Evolutionary conservation across 805 yeast species (phyloP).

Genomic region (Metschnikowia anglica): DNA sequence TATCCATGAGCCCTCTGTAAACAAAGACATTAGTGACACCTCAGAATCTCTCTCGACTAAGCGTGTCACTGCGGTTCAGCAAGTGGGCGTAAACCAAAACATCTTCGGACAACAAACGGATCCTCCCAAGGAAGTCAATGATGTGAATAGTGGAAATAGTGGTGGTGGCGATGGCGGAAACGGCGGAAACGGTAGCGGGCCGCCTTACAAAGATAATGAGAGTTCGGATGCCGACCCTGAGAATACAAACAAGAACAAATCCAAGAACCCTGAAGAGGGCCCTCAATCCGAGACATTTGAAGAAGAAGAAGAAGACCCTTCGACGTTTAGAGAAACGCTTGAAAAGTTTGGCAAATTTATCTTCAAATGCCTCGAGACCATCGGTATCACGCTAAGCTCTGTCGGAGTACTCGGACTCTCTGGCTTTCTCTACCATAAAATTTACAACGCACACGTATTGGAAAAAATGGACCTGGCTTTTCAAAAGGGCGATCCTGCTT

Average conservation of each 20-base stretch:
- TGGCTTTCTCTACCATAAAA: constrained; percentile 66
- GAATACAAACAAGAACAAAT: constrained; percentile 4
- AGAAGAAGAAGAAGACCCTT: constrained; percentile 18
- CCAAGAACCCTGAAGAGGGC: constrained; percentile 16
- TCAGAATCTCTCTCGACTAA: background rate
- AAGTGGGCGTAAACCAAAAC: constrained; percentile 5
- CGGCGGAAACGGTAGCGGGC: constrained; percentile 2
- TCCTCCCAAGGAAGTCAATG: background rate
- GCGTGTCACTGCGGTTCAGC: constrained; percentile 5
- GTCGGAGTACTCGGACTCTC: constrained; percentile 66
- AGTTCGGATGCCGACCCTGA: constrained; percentile 4
- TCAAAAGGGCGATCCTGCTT: constrained; percentile 63
- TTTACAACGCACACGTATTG: constrained; percentile 58
- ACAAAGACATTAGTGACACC: background rate
- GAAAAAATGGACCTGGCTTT: constrained; percentile 66
- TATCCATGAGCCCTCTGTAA: background rate
- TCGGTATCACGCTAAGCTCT: constrained; percentile 69
- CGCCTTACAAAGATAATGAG: constrained; percentile 7
- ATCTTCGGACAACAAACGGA: background rate
- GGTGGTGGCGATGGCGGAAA: background rate
- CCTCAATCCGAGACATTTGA: constrained; percentile 13
- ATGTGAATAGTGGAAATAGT: background rate
- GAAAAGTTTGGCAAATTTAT: constrained; percentile 26
- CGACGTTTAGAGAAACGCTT: constrained; percentile 22
- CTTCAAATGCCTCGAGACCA: constrained; percentile 59